Evolutionary conservation across 2,329 filamentous ascomycete species (phyloP).

Genomic region (Venturia aucupariae): DNA sequence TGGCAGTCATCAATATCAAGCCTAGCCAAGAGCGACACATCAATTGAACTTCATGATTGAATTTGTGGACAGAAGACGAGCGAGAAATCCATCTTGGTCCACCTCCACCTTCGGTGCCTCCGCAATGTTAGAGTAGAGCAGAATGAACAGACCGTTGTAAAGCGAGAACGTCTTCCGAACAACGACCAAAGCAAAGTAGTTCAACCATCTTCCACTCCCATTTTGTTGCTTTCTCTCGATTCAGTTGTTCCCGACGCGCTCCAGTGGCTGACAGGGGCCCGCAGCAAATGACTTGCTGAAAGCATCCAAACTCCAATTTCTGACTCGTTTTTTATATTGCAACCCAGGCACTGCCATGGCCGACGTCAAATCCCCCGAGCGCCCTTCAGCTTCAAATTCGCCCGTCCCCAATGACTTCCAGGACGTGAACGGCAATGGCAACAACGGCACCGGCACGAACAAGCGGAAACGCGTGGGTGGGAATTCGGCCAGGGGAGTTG

Average conservation of each 20-base stretch:
- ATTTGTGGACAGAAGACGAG: not conserved
- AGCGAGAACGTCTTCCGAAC: not conserved
- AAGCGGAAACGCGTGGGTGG: constrained; percentile 12
- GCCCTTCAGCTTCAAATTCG: not conserved
- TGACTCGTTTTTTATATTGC: constrained; percentile 4
- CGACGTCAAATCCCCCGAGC: not conserved
- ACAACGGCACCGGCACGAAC: constrained; percentile 4
- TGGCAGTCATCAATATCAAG: not conserved
- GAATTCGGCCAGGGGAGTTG: constrained; percentile 49
- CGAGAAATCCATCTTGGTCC: not conserved
- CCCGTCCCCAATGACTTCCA: not conserved
- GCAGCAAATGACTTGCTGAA: not conserved
- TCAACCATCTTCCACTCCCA: not conserved
- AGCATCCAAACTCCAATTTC: not conserved
- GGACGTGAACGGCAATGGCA: not conserved
- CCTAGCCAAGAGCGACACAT: not conserved
- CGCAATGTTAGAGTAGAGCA: not conserved
- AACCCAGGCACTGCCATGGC: not conserved
- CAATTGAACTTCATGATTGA: not conserved
- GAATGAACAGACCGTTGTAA: not conserved
- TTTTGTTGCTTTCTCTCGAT: not conserved
- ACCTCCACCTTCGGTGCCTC: constrained; percentile 2
- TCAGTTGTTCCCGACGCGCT: not conserved
- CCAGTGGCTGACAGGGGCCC: not conserved
- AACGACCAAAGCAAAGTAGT: not conserved